Evolutionary conservation across 257 asterid genomes (phyloP).

Genomic region (Fraxinus pennsylvanica): DNA sequence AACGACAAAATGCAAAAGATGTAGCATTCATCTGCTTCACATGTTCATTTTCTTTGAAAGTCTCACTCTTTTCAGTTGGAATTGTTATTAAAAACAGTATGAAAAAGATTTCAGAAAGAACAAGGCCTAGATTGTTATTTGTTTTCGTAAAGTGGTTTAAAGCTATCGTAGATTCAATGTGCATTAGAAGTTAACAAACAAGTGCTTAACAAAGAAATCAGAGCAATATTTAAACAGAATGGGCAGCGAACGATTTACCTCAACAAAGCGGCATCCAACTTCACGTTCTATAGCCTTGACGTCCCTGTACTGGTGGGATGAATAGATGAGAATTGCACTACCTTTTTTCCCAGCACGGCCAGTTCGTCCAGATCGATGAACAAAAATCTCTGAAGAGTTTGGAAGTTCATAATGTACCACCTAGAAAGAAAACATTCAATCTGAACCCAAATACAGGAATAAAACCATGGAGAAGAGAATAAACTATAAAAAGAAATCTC

Average conservation of each 20-base stretch:
- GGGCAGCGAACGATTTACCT: slow-evolving; percentile 42
- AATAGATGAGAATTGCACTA: slow-evolving; percentile 70
- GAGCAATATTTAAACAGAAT: slow-evolving; percentile 19
- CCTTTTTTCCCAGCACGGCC: slow-evolving; percentile 99
- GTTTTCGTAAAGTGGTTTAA: neutral
- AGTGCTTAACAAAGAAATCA: neutral
- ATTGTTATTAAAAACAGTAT: neutral
- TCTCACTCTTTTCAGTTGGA: slow-evolving; percentile 1
- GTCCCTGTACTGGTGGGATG: slow-evolving; percentile 66
- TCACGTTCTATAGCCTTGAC: slow-evolving; percentile 81
- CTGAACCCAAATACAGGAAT: neutral
- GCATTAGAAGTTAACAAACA: neutral
- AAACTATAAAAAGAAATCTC: slow-evolving; percentile 10
- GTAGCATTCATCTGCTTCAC: neutral
- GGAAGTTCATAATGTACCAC: slow-evolving; percentile 94
- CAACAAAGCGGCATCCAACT: slow-evolving; percentile 76
- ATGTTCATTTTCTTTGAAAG: neutral
- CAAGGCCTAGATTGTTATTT: neutral
- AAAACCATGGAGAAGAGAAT: slow-evolving; percentile 7
- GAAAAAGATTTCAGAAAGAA: neutral
- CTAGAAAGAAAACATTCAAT: slow-evolving; percentile 41
- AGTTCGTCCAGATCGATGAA: slow-evolving; percentile 96
- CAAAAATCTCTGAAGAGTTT: slow-evolving; percentile 76
- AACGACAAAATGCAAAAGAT: neutral
- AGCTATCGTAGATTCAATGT: slow-evolving; percentile 10